phyloP scores from a whole-genome alignment of 495 filamentous ascomycete genomes.

The Penicillium samsonianum region DNA sequence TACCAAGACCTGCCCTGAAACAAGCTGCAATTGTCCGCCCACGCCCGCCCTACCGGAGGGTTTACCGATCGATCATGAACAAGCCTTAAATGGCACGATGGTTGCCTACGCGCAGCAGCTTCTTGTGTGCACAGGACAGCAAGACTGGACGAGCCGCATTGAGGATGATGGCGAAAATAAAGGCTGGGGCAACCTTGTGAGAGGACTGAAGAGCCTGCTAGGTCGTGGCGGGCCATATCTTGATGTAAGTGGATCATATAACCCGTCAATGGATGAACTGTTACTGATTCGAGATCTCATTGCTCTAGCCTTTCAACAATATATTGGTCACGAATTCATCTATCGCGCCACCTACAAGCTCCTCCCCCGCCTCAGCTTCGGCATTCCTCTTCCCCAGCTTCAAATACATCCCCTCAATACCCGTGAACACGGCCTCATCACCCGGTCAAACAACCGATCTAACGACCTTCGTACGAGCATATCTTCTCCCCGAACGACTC shows the following conservation, averaged over 20 bases:
- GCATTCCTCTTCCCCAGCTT: conserved; percentile 76
- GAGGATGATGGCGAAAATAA: conserved; percentile 57
- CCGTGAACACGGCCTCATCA: conserved; percentile 26
- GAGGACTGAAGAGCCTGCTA: conserved; percentile 66
- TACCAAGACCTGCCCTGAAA: conserved; percentile 65
- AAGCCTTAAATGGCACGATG: conserved; percentile 71
- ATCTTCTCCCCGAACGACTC: conserved; percentile 56
- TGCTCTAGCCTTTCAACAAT: conserved; percentile 72
- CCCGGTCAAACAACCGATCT: conserved; percentile 21
- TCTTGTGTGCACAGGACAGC: conserved; percentile 74
- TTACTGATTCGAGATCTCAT: conserved; percentile 3
- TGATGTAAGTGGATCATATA: conserved; percentile 59
- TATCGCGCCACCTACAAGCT: conserved; percentile 52
- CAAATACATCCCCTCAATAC: conserved; percentile 73
- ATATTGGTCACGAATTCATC: conserved; percentile 72
- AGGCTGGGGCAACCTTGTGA: conserved; percentile 60
- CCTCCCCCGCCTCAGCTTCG: conserved; percentile 50
- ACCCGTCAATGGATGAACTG: conserved; percentile 2
- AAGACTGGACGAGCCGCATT: conserved; percentile 76
- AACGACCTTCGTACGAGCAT: conserved; percentile 42
- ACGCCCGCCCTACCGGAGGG: conserved; percentile 64
- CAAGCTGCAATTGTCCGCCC: conserved; percentile 68
- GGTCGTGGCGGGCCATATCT: conserved; percentile 65
- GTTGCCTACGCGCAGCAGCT: conserved; percentile 79
- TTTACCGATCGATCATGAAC: conserved; percentile 73